Percentiles rank a stretch among this genome's conserved stretches.
Evolutionary conservation across 192 early-diverging fungal species (phyloP).

Genomic region (Chytriomyces confervae): DNA sequence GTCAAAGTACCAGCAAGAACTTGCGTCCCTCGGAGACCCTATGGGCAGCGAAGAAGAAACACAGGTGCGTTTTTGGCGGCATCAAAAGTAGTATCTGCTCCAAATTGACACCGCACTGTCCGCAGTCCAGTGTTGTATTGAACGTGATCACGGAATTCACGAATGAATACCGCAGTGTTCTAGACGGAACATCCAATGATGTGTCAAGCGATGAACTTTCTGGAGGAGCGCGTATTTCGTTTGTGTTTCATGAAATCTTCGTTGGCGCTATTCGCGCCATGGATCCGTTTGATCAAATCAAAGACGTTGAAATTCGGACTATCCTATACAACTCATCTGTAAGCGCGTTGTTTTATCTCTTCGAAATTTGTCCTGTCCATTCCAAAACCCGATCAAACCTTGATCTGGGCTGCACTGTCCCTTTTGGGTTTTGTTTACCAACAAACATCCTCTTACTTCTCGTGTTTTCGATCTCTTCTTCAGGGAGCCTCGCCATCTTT

Average conservation of each 20-base stretch:
- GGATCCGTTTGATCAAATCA: conserved; percentile 98
- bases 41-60: conserved; percentile 73
- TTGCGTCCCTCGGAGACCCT: conserved; percentile 89
- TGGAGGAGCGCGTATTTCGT: conserved; percentile 98
- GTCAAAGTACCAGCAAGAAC: conserved; percentile 84
- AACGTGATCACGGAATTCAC: conserved; percentile 99
- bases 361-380: not conserved
- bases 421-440: too few species aligned
- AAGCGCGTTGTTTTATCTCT: conserved; percentile 7
- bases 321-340: conserved; percentile 97
- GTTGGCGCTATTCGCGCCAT: conserved; percentile 88
- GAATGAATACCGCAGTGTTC: conserved; percentile 92
- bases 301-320: conserved; percentile 98
- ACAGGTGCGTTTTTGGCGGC: conserved; percentile 44
- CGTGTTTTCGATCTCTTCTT: too few species aligned
- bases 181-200: conserved; percentile 96
- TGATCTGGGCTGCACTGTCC: not conserved
- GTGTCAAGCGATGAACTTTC: conserved; percentile 93
- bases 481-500: conserved; percentile 94
- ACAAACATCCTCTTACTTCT: too few species aligned
- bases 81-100: not conserved
- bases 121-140: conserved; percentile 81
- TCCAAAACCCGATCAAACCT: not conserved
- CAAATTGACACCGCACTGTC: not conserved
- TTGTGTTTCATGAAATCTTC: conserved; percentile 99